phyloP scores from a whole-genome alignment of 768 basidiomycete species.

The Kwoniella europaea region DNA sequence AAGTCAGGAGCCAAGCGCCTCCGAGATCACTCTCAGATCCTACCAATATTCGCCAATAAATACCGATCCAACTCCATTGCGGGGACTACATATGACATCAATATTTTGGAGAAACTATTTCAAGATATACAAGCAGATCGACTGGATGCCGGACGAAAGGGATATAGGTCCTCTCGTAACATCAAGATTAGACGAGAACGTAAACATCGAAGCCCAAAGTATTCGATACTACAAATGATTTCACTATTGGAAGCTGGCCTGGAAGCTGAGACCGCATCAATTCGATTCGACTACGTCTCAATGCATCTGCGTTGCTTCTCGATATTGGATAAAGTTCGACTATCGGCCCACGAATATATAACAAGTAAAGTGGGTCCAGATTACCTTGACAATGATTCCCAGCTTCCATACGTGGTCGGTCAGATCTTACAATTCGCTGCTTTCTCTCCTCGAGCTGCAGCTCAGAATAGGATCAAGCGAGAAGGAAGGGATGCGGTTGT shows the following conservation, averaged over 20 bases:
- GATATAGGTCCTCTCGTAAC: neutral
- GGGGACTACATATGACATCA: constrained; percentile 6
- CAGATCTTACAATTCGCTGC: constrained; percentile 15
- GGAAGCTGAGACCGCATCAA: constrained; percentile 20
- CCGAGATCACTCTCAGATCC: constrained; percentile 22
- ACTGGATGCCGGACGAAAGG: neutral
- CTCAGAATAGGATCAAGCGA: constrained; percentile 2
- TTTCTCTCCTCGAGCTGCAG: constrained; percentile 8
- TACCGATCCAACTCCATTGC: neutral
- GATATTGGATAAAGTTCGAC: constrained; percentile 5
- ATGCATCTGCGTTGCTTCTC: constrained; percentile 20
- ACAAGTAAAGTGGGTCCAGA: constrained; percentile 1
- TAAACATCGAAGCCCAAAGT: constrained; percentile 21
- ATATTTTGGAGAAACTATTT: constrained; percentile 13
- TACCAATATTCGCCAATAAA: constrained; percentile 20
- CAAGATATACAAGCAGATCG: constrained; percentile 5
- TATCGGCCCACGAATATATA: constrained; percentile 12
- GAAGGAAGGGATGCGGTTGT: neutral
- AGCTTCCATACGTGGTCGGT: constrained; percentile 7
- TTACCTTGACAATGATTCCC: constrained; percentile 16
- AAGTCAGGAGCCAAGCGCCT: constrained; percentile 11
- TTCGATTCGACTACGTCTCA: constrained; percentile 27
- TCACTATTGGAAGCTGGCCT: constrained; percentile 22
- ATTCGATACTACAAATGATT: constrained; percentile 20
- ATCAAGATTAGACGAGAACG: neutral